Percentiles rank a stretch among this genome's conserved stretches.
phyloP scores from a whole-genome alignment of 768 basidiomycete species.

The Panaeolus cyanescens region DNA sequence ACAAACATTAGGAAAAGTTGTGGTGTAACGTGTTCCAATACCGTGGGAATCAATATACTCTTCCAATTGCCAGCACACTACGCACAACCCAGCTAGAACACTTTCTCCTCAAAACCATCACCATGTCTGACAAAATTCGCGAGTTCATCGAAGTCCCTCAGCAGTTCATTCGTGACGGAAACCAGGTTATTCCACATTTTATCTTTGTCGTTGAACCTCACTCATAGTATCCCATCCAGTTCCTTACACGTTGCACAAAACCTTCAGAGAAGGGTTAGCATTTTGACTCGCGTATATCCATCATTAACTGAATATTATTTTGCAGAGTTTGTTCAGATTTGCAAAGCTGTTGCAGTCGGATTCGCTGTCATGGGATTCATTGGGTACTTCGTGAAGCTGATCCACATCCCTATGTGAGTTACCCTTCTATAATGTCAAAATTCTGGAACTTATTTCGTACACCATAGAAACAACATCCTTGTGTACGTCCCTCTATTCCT shows the following conservation, averaged over 20 bases:
- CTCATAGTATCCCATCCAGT: conserved; percentile 48
- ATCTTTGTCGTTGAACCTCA: neutral
- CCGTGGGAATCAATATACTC: conserved; percentile 32
- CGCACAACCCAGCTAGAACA: conserved; percentile 11
- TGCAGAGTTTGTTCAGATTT: conserved; percentile 92
- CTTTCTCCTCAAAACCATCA: conserved; percentile 25
- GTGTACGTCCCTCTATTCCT: conserved; percentile 66
- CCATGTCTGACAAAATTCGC: conserved; percentile 88
- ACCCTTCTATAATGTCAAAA: neutral
- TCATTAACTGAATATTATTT: conserved; percentile 1
- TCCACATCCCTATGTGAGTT: conserved; percentile 96
- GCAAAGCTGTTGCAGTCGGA: conserved; percentile 93
- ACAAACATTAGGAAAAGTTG: conserved; percentile 4
- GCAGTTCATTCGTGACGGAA: conserved; percentile 91
- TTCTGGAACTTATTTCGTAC: conserved; percentile 11
- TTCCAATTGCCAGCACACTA: conserved; percentile 32
- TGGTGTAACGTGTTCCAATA: conserved; percentile 27
- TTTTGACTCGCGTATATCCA: neutral
- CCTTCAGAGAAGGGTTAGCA: conserved; percentile 87
- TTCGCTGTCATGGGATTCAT: conserved; percentile 99
- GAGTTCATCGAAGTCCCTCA: conserved; percentile 92
- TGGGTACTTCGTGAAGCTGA: conserved; percentile 97
- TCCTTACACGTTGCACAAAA: conserved; percentile 96
- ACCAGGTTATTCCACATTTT: conserved; percentile 63
- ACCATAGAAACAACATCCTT: conserved; percentile 88